A percentile compares a stretch with the other conserved stretches of the same genome.
phyloP scores from a whole-genome alignment of 2,329 filamentous ascomycete genomes.

The Calonectria naviculata region DNA sequence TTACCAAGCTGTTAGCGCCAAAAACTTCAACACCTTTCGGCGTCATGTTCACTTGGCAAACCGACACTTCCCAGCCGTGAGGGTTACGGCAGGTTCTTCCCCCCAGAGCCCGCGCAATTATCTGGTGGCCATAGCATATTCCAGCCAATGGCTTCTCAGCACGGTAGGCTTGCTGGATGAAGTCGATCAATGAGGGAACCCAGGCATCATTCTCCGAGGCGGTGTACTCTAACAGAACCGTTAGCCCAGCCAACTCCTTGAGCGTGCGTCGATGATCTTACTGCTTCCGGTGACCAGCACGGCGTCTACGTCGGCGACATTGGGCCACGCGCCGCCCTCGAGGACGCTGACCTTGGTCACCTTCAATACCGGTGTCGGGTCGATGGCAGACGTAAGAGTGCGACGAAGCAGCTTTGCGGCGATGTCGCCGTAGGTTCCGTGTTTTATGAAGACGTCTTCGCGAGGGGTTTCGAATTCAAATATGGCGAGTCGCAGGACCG shows the following conservation, averaged over 20 bases:
- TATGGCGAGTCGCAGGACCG: slow-evolving; percentile 20
- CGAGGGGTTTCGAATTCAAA: slow-evolving; percentile 26
- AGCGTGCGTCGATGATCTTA: neutral
- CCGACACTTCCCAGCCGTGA: slow-evolving; percentile 23
- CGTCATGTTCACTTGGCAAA: slow-evolving; percentile 11
- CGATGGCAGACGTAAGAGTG: neutral
- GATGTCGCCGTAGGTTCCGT: slow-evolving; percentile 29
- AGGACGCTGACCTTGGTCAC: slow-evolving; percentile 11
- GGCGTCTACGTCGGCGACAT: slow-evolving; percentile 20
- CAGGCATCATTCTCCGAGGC: slow-evolving; percentile 21
- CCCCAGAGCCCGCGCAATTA: slow-evolving; percentile 29
- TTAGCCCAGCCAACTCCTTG: neutral
- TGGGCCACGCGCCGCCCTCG: slow-evolving; percentile 3
- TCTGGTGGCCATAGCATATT: slow-evolving; percentile 32
- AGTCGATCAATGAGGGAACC: slow-evolving; percentile 15
- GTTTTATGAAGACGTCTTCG: slow-evolving; percentile 8
- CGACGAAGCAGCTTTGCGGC: slow-evolving; percentile 16
- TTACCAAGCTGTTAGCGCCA: slow-evolving; percentile 16
- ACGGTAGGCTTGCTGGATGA: slow-evolving; percentile 12
- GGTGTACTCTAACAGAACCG: slow-evolving; percentile 12
- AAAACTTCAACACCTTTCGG: slow-evolving; percentile 12
- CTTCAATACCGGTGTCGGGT: slow-evolving; percentile 2
- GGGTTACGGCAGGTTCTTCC: slow-evolving; percentile 20
- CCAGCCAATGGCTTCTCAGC: slow-evolving; percentile 24
- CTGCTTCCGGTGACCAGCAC: slow-evolving; percentile 25